Evolutionary conservation across 2,329 filamentous ascomycete genomes (phyloP), one percentile per base, ranked within the genome.

Genomic region (Beauveria brongniartii): DNA sequence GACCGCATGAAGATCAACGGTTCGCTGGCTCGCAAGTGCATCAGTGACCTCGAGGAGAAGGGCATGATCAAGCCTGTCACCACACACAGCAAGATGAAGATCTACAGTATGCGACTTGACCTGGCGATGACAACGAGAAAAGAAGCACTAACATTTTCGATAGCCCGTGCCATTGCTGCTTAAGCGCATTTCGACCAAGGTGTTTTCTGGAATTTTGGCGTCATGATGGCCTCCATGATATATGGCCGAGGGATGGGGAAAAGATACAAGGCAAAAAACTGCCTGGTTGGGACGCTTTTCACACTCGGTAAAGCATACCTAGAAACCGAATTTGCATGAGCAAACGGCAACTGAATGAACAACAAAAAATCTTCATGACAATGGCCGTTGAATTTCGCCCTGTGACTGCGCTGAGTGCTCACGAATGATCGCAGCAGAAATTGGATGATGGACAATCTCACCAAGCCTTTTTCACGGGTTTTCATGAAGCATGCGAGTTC

Each of bases 1-100:
- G 94, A 99, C 82, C 88, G 94, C 81, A 87, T 99, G 80, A 99
- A 99, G 92, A 95, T 99, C 86, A 99, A 99, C 85, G 95, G 94
- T 76, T 96, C 91, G 72, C 84, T 99, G 75, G 94, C 94, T 70
- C 88, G 94, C 75, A 83, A 85, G 82, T 93, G 91, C 80, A 83
- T 97, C 70, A 83, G 83, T 76, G 93, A 97, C 76, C 85, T 97
- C 72, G 93, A 97, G 88, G 91, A 95, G 85, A 94, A 92, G 87
- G 94, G 93, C 73, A 86, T 91, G 80, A 99, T 99, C 84, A 96
- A 94, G 88, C 93, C 95, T 81, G 85, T 99, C 73, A 91, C 97
- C 69, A 86, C 86, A 70, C 95, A 99, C 87, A 93, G 88, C 83
- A 94, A 92, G 85, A 88, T 96, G 86, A 91, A 89, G 85, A 96